phyloP scores from a whole-genome alignment of 2,329 filamentous ascomycete genomes.

The Salinomyces thailandicus region DNA sequence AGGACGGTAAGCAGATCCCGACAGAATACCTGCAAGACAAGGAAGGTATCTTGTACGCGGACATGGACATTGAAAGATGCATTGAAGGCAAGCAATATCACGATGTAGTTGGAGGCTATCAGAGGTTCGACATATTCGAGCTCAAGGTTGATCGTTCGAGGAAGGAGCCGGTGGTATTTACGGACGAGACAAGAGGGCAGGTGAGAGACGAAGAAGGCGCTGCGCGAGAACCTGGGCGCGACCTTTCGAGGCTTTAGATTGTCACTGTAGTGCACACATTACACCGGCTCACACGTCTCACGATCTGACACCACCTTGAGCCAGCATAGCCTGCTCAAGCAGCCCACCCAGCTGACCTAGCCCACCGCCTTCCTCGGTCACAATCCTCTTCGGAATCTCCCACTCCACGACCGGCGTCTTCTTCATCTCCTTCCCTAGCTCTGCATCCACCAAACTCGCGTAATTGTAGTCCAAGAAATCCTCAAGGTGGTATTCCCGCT shows the following conservation, averaged over 20 bases:
- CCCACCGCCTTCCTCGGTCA: conserved; percentile 33
- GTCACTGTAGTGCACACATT: too few relatives aligned
- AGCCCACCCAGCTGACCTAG: conserved; percentile 6
- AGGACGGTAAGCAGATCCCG: conserved; percentile 26
- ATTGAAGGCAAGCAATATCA: conserved; percentile 49
- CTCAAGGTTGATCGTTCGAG: conserved; percentile 38
- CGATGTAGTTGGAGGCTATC: conserved; percentile 47
- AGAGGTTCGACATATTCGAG: conserved; percentile 45
- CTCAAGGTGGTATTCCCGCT: conserved; percentile 87
- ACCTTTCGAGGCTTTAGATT: too few relatives aligned
- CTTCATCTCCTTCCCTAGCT: conserved; percentile 80
- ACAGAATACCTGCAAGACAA: conserved; percentile 24
- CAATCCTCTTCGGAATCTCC: conserved; percentile 81
- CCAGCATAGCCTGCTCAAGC: conserved; percentile 14
- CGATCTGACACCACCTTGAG: too few relatives aligned
- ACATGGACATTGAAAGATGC: conserved; percentile 40
- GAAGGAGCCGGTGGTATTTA: conserved; percentile 9
- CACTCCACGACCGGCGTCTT: conserved; percentile 87
- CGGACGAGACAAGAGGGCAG: conserved; percentile 1
- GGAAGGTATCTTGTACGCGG: conserved; percentile 44
- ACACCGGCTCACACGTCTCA: too few relatives aligned
- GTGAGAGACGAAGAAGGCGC: too few relatives aligned
- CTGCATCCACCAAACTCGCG: conserved; percentile 71
- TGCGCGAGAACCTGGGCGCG: too few relatives aligned
- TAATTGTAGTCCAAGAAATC: conserved; percentile 97